Base-by-base conservation (phyloP, 2,329 filamentous ascomycete species). In the Scedosporium minutisporum region DNA sequence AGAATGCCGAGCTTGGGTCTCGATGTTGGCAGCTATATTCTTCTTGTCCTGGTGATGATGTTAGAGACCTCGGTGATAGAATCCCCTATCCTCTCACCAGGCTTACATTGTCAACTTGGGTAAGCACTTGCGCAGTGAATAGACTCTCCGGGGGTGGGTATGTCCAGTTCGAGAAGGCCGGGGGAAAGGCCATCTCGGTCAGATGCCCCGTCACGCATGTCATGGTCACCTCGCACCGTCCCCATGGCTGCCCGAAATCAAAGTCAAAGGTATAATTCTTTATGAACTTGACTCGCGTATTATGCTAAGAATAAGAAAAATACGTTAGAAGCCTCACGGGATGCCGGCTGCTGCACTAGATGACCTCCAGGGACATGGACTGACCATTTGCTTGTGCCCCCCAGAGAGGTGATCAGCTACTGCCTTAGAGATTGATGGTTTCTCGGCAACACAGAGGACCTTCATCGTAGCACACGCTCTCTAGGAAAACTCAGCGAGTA, bases 181-280 rank as follows among this genome's bases (percentile, higher is more conserved):
- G 72, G 18, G 84, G 83, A 69, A 99, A 97, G 61, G 96, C 90
- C 55, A 88, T 77, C n/a, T 80, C 81, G 38, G 90, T 92, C 66
- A 99, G 81, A 75, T 99, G 95, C 12, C 95, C 95, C 10, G 89
- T 80, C 25, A 99, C 95, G 65, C 89, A 92, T 63, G 95, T 99
- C 90, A 99, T 97, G 53, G 88, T 92, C 57, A 97, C 93, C 12
- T 85, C 80, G 73, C 90, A 96, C 65, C 80, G 81, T 21, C 93
- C 92, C 89, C 91, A 96, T 66, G 82, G 80, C 57, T 79, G 82
- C 5, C 87, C 87, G 73, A 99, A 99, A 72, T 91, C 87, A 76
- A 95, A 99, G 57, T 88, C 82, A 71, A 99, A 99, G 29, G 86
- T 82, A 77, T 97, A 97, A 70, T 99, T 99, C 73, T 97, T 97